Base-by-base conservation (phyloP, 2,329 filamentous ascomycete genomes). In the Ophiostoma sp. region DNA sequence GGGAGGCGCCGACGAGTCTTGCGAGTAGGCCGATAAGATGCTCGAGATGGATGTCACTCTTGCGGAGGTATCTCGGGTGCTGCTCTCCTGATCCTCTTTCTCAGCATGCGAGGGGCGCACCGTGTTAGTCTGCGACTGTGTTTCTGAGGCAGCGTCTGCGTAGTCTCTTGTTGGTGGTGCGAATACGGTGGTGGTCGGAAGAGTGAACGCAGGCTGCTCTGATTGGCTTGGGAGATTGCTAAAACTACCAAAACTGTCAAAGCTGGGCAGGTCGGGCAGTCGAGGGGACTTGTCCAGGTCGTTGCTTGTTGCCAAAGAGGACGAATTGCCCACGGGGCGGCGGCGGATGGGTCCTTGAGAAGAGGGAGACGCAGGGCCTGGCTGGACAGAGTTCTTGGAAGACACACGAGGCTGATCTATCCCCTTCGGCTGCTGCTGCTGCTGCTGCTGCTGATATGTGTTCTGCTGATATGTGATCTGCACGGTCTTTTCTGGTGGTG, bases 11-110 rank as follows among this genome's bases (percentile, higher is more conserved):
- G 68, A 70, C 2, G 70, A 70, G 7, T 65, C 66, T 36, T 68
- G 77, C 66, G 82, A 82, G 73, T 87, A 87, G 27, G 84, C 83
- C 11, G 83, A 85, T 47, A 87, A 73, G 11, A 87, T 76, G 74
- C 84, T 86, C 14, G 81, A 84, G 66, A 86, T 76, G 9, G 84
- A 86, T 38, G 71, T 68, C 63, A 70, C 60, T 70, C 69, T 38
- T 11, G 55, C 11, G 27, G 27, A 27, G 27, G 27, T 27, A 27
- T 27, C 27, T 27, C 27, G 27, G 27, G 27, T 27, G 36, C 55
- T 38, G 38, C 8, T 40, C 64, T 40, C 42, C 7, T 7, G 7
- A 27, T 60, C 27, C 11, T 60, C 55, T 3, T 42, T 9, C 3
- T 49, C 27, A n/a, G 47, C 40, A 12, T 40, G 18, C 14, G 47